Conservation (phyloP, 2,329 filamentous ascomycete species). For the Colletotrichum gloeosporioides region DNA sequence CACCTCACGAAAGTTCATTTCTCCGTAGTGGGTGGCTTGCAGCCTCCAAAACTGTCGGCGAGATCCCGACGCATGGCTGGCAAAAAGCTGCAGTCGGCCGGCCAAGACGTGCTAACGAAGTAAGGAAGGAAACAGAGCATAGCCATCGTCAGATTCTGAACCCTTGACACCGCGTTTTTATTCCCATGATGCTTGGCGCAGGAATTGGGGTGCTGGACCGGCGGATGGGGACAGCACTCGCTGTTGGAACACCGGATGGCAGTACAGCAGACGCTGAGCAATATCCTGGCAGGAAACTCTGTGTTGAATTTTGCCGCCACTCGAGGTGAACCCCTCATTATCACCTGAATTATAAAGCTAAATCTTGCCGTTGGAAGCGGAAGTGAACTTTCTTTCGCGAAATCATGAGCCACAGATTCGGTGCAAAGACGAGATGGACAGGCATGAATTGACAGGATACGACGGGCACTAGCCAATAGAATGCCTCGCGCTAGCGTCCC, state of each 20-base stretch:
- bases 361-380: background rate
- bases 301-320: background rate
- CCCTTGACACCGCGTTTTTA: background rate
- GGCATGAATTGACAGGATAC: background rate
- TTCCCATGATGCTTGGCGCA: background rate
- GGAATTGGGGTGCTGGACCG: background rate
- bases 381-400: background rate
- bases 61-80: background rate
- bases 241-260: background rate
- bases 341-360: background rate
- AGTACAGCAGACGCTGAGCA: background rate
- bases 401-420: background rate
- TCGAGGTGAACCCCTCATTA: background rate
- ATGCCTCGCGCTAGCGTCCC: background rate
- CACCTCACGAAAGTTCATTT: background rate
- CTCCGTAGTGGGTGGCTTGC: background rate
- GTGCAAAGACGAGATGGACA: background rate
- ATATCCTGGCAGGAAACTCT: background rate
- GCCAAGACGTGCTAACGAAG: constrained; percentile 1
- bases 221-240: background rate
- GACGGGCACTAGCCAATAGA: background rate
- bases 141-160: background rate
- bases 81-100: background rate
- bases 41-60: background rate
- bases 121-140: background rate